Conservation (phyloP, 2,329 filamentous ascomycete genomes). For the Hortaea werneckii region DNA sequence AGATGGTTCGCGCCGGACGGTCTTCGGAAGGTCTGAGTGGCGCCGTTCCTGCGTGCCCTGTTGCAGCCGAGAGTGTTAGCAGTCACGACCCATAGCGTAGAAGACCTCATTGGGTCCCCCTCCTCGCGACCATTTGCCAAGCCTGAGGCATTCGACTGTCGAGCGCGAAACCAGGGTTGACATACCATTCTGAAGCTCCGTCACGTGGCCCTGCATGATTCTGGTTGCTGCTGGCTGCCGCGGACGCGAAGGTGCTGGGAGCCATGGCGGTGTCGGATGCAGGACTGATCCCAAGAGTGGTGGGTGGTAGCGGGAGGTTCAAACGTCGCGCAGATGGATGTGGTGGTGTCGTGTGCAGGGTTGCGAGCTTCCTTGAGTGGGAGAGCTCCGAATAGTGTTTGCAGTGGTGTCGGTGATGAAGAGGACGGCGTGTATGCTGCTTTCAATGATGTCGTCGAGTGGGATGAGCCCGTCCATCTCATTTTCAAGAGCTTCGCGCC, state of each 20-base stretch:
- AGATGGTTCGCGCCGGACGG: conserved; percentile 29
- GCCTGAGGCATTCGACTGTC: neutral
- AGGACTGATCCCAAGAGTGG: neutral
- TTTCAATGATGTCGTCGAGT: neutral
- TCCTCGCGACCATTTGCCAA: neutral
- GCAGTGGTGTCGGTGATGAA: neutral
- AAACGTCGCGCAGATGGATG: neutral
- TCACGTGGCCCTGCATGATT: conserved; percentile 29
- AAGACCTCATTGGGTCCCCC: neutral
- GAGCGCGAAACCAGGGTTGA: conserved; percentile 6
- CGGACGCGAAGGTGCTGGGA: conserved; percentile 41
- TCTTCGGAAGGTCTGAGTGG: conserved; percentile 54
- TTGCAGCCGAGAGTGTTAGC: neutral
- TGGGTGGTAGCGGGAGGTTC: neutral
- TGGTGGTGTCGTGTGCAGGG: neutral
- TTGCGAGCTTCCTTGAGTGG: neutral
- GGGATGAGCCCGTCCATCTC: neutral
- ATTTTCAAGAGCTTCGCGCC: neutral
- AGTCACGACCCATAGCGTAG: neutral
- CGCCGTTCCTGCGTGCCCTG: conserved; percentile 47
- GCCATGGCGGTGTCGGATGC: conserved; percentile 26
- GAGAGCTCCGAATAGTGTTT: neutral
- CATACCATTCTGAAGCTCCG: conserved; percentile 37
- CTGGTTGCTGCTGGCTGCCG: conserved; percentile 36
- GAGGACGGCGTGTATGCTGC: neutral